Evolutionary conservation across 306 rosid genomes (phyloP).

Genomic region (Sphenostylis stenocarpa): DNA sequence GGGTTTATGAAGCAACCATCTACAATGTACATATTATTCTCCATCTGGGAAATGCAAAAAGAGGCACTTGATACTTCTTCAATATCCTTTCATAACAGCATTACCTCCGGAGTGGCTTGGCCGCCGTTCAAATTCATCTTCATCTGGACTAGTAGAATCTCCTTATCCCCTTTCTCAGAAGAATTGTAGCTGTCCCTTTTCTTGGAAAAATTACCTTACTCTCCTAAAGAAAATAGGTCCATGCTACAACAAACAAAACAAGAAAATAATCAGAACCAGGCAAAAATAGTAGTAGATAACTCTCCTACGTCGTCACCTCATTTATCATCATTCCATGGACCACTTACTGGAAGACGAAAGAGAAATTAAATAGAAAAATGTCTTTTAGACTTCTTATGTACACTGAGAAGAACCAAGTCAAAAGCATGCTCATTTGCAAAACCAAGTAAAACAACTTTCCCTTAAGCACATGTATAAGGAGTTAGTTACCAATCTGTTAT

Average conservation of each 20-base stretch:
- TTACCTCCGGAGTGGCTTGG: not conserved
- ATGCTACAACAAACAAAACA: conserved; percentile 20
- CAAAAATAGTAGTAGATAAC: not conserved
- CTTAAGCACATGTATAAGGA: conserved; percentile 21
- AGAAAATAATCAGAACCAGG: not conserved
- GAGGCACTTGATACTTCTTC: conserved; percentile 8
- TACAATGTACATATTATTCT: conserved; percentile 40
- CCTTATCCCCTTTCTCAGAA: not conserved
- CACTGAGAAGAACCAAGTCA: not conserved
- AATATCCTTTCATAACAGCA: conserved; percentile 19
- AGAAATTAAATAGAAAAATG: not conserved
- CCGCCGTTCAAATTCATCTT: not conserved
- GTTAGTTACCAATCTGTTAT: not conserved
- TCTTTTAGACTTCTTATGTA: not conserved
- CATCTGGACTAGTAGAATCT: not conserved
- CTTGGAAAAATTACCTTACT: not conserved
- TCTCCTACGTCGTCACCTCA: not conserved
- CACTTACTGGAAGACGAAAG: not conserved
- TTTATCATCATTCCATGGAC: not conserved
- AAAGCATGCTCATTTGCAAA: not conserved
- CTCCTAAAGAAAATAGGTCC: not conserved
- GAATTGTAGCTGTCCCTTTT: not conserved
- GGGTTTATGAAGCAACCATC: conserved; percentile 32
- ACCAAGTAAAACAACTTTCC: conserved; percentile 31
- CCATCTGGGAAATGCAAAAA: conserved; percentile 40